These are phyloP conservation scores for Colletotrichum magnum DNA, from an alignment of 2,329 filamentous ascomycete species.

Conservation along the genomic window DNA sequence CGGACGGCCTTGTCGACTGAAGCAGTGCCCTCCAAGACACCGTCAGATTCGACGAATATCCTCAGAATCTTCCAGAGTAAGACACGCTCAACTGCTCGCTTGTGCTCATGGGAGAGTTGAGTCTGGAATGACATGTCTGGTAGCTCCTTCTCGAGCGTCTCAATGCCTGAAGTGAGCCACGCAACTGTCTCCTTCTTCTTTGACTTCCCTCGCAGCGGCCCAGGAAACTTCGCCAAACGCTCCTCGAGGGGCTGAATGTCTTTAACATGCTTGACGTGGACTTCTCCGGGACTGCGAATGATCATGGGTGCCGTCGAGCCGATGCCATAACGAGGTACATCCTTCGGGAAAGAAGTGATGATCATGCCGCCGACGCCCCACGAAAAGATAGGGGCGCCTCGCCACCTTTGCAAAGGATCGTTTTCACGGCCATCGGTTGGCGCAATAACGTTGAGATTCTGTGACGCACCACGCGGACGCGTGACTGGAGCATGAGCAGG, in stretches of 20 bases:
- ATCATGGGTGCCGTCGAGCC: constrained; percentile 82
- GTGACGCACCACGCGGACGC: constrained; percentile 66
- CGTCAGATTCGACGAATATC: constrained; percentile 89
- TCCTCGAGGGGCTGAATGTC: constrained; percentile 80
- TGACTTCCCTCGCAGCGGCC: constrained; percentile 87
- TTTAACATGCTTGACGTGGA: constrained; percentile 83
- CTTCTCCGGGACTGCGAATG: constrained; percentile 84
- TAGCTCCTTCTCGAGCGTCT: constrained; percentile 74
- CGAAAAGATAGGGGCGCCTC: constrained; percentile 85
- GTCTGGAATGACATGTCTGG: constrained; percentile 63
- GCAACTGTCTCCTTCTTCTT: constrained; percentile 94
- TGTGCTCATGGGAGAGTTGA: constrained; percentile 72
- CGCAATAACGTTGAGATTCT: constrained; percentile 70
- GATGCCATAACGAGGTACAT: constrained; percentile 87
- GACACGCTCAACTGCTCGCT: constrained; percentile 82
- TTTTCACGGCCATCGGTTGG: constrained; percentile 77
- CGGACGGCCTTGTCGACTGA: constrained; percentile 82
- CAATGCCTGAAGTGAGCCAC: constrained; percentile 86
- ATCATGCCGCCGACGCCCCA: constrained; percentile 91
- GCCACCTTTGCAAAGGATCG: constrained; percentile 91
- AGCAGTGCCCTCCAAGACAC: constrained; percentile 79
- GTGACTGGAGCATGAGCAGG: constrained; percentile 49
- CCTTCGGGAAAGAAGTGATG: constrained; percentile 88
- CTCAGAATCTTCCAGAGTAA: constrained; percentile 90
- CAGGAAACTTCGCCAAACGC: constrained; percentile 85